phyloP scores from a whole-genome alignment of 2,329 filamentous ascomycete genomes.

The Colletotrichum graminicola region DNA sequence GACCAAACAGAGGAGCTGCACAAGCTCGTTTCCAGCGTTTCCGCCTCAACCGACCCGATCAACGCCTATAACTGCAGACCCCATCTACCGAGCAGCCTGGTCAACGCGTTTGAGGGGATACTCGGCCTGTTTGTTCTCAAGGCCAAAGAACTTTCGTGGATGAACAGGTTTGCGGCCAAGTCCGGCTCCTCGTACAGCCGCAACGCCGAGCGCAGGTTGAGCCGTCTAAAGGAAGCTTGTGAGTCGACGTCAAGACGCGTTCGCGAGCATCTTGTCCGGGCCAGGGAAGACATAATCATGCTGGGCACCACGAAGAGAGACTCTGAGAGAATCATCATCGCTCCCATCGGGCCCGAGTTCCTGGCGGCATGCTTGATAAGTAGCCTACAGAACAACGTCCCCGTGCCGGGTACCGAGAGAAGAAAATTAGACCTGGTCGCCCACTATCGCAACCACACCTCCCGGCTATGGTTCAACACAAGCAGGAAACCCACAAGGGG shows the following conservation, averaged over 20 bases:
- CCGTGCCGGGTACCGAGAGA: background rate
- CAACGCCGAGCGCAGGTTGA: constrained; percentile 20
- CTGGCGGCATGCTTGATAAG: constrained; percentile 19
- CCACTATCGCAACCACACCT: constrained; percentile 26
- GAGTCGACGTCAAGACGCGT: background rate
- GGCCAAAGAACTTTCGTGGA: constrained; percentile 35
- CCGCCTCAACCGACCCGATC: background rate
- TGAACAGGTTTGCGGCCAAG: constrained; percentile 14
- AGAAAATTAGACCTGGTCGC: constrained; percentile 26
- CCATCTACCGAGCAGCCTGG: constrained; percentile 41
- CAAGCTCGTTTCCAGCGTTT: constrained; percentile 26
- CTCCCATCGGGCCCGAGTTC: constrained; percentile 38
- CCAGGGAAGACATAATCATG: constrained; percentile 43
- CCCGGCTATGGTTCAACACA: constrained; percentile 36
- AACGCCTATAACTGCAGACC: constrained; percentile 11
- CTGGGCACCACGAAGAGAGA: constrained; percentile 34
- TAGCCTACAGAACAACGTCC: constrained; percentile 31
- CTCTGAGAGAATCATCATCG: constrained; percentile 23
- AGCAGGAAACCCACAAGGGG: constrained; percentile 37
- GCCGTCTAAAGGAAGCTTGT: background rate
- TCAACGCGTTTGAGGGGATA: constrained; percentile 42
- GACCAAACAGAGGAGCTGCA: constrained; percentile 30
- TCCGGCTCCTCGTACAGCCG: background rate
- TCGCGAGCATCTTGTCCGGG: constrained; percentile 31
- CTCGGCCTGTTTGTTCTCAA: constrained; percentile 34